Evolutionary conservation across 2,329 filamentous ascomycete species (phyloP), one percentile per base, ranked within the genome.

Genomic region (Fonsecaea erecta): DNA sequence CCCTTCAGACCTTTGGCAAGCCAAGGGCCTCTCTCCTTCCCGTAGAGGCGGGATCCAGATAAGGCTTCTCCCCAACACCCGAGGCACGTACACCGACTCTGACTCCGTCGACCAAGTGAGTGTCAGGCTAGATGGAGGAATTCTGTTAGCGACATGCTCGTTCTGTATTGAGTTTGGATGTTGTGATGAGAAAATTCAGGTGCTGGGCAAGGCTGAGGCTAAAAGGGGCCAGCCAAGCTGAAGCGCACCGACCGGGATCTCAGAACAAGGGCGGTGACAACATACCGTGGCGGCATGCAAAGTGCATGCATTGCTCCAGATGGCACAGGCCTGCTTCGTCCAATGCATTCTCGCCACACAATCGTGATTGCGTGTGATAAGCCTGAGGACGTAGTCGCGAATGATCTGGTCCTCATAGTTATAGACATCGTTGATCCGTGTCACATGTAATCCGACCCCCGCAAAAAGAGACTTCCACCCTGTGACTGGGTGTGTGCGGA

Each of bases 401-500:
- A 79, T 66, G 40, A 74, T 66, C 8, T 73, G 60, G 54, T 73
- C 75, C 71, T 85, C 82, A 32, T 77, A 75, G 9, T 74, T 70
- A 1, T 76, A 78, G 24, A 84, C 66, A 48, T 77, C 81, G 58
- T 83, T 82, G 73, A 84, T 81, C 16, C 70, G 52, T 53, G 74
- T 72, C 0, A 77, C 74, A 60, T 78, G 79, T 30, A 76, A 73
- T 0, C 81, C 81, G 16, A 83, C 75, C 1, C 75, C 76, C 1
- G 76, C 79, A 63, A 79, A 86, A 12, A 87, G 76, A 60, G 79
- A 82, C 75, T 87, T 87, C 86, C 86, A 88, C 0, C 86, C 86
- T 0, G 86, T 88, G 0, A 88, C 85, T 0, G 86, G 86, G 68
- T 89, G 87, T 1, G 86, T 88, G 18, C 86, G 81, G 6, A 88